Base-by-base conservation (phyloP, 2,329 filamentous ascomycete species). In the Byssochlamys sp. region DNA sequence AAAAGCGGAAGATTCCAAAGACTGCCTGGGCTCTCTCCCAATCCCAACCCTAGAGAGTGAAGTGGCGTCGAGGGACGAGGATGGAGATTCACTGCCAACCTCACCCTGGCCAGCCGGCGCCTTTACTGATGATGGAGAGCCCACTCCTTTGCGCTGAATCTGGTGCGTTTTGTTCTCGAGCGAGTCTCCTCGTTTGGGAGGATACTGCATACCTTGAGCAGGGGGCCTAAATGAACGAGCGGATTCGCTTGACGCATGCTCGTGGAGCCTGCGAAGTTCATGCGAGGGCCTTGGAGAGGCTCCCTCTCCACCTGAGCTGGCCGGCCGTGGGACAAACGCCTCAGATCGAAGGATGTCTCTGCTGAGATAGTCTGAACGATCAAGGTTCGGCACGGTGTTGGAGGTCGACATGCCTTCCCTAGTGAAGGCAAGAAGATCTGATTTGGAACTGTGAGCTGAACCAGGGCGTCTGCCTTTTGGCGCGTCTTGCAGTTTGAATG, bases 401-500 rank as follows among this genome's bases (percentile, higher is more conserved):
- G 67, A 63, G 5, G 76, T 69, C 31, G 75, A 73, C 27, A 72
- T 71, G 14, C 73, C 73, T 45, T 76, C 73, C 27, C 71, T 67
- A n/a, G 14, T 45, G 39, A 71, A 65, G 25, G 74, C 71, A 24
- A 73, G 69, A 31, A 73, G 54, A 56, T 72, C 71, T 4, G 71
- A 72, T n/a, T 77, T 74, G 4, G 75, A 74, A 61, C 72, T 77
- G 31, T 77, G 81, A 52, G 72, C 72, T 55, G 76, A 78, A 28
- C 74, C 75, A n/a, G 71, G 65, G 70, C 79, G 80, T 68, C 79
- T 81, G 66, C 79, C 82, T 71, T 85, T 88, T 0, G 90, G 89
- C 1, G 88, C 89, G 53, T 95, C 90, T 67, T 92, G 89, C 50
- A 94, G 74, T 72, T 87, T 90, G 73, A 91, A 91, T 28, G 85